Evolutionary conservation across 768 basidiomycete species (phyloP), one percentile per base, ranked within the genome.

Genomic region (Boletus tylopilopsis): DNA sequence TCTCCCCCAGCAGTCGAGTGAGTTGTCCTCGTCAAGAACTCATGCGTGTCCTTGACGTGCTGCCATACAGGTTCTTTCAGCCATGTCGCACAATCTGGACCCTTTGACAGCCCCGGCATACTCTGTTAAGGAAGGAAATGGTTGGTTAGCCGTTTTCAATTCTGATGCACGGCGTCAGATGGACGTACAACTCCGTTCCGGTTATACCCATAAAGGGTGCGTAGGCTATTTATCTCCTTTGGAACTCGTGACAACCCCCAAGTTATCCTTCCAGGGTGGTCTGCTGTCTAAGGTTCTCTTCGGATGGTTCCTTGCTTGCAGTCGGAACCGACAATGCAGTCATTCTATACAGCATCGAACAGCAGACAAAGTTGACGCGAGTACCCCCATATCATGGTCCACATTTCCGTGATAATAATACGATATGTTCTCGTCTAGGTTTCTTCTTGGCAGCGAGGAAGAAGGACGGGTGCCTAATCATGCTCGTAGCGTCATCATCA

Each of bases 131-230:
- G 77, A 80, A 55, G 77, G 77, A 5, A 56, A 63, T 23, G 79
- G 79, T 34, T 81, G 79, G 79, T 64, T 77, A 30, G 76, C 74
- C 16, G 71, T 78, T 34, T 80, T 79, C 70, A 79, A 77, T 60
- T 72, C 76, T 42, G 72, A 74, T 44, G 72, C 71, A 16, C 64
- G 53, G 11, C 74, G 77, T 57, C 70, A 73, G 59, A 70, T 81
- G 57, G 79, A 81, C 52, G 75, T 80, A 27, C 66, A 68, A n/a
- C 61, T 78, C 45, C 77, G 85, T 38, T 87, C 91, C 63, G 86
- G 82, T 29, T 72, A 93, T 38, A 78, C 80, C 66, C 93, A 94
- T 62, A 87, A 89, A 60, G 89, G 86, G 90, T 92, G 61, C 33
- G 78, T 70, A 12, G 32, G 7, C 27, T 53, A 50, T 40, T 5